Evolutionary conservation across 2,329 filamentous ascomycete genomes (phyloP).

Genomic region (Neodidymelliopsis sp.): DNA sequence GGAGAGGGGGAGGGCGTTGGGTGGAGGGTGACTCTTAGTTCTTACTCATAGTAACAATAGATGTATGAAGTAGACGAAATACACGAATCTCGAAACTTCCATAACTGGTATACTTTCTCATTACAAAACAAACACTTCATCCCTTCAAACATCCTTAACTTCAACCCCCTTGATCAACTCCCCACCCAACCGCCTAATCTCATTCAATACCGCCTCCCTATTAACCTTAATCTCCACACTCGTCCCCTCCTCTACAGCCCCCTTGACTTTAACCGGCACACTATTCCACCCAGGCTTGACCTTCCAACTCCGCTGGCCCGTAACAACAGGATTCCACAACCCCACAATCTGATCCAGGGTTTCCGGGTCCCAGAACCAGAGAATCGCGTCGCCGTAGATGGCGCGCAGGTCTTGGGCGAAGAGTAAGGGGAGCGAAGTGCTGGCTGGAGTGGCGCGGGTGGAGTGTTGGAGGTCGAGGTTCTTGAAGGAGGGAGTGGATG

Average conservation of each 20-base stretch:
- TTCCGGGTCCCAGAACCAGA: constrained; percentile 78
- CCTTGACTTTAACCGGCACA: constrained; percentile 55
- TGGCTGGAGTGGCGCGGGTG: constrained; percentile 44
- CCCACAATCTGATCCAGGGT: constrained; percentile 67
- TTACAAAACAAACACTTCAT: too few species aligned
- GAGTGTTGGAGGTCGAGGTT: constrained; percentile 71
- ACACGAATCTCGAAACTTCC: too few species aligned
- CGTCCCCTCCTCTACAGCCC: constrained; percentile 38
- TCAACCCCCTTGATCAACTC: constrained; percentile 61
- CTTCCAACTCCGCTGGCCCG: constrained; percentile 67
- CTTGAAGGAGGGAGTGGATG: constrained; percentile 68
- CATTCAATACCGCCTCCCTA: constrained; percentile 70
- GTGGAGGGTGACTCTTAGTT: constrained; percentile 51
- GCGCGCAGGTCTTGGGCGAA: constrained; percentile 73
- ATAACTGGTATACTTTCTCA: too few species aligned
- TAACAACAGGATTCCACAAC: constrained; percentile 68
- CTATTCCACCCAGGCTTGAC: constrained; percentile 74
- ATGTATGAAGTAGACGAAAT: too few species aligned
- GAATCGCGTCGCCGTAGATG: constrained; percentile 71
- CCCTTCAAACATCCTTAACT: constrained; percentile 22
- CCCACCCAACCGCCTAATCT: constrained; percentile 71
- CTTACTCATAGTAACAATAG: too few species aligned
- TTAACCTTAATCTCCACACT: constrained; percentile 68
- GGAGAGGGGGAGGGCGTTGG: constrained; percentile 45
- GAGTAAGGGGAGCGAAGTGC: constrained; percentile 66